phyloP scores from a whole-genome alignment of 805 yeast genomes.

The Candida ficus region DNA sequence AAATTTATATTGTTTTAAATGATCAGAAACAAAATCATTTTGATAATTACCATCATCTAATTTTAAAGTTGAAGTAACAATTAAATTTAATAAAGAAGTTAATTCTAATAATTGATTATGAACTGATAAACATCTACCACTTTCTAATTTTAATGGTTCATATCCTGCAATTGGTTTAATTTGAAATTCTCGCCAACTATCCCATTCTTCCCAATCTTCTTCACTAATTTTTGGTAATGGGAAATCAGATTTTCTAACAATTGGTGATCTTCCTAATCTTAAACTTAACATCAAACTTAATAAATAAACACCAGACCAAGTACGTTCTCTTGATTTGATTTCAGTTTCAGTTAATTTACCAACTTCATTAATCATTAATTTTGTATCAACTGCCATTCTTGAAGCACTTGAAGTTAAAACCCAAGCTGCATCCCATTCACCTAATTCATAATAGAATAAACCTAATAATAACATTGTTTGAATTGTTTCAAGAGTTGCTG shows the following conservation, averaged over 20 bases:
- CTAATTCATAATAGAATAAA: background rate
- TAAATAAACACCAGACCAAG: background rate
- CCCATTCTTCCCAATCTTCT: slow-evolving; percentile 1
- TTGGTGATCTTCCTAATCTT: background rate
- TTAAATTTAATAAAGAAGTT: background rate
- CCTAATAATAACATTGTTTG: background rate
- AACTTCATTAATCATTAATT: background rate
- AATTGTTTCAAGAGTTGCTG: background rate
- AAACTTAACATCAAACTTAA: background rate
- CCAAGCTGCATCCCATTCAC: background rate
- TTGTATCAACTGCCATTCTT: background rate
- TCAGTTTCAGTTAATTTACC: background rate
- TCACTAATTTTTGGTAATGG: background rate
- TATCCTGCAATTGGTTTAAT: background rate
- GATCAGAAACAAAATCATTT: too few relatives aligned
- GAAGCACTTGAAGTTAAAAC: background rate
- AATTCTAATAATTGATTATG: background rate
- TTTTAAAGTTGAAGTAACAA: background rate
- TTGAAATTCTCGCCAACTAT: background rate
- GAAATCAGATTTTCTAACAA: background rate
- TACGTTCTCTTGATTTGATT: background rate
- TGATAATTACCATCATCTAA: background rate
- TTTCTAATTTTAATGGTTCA: background rate
- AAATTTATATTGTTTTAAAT: background rate
- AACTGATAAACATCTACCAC: background rate